These are phyloP conservation scores for Plantago ovata DNA, from an alignment of 257 asterid species.

Conservation along the genomic window DNA sequence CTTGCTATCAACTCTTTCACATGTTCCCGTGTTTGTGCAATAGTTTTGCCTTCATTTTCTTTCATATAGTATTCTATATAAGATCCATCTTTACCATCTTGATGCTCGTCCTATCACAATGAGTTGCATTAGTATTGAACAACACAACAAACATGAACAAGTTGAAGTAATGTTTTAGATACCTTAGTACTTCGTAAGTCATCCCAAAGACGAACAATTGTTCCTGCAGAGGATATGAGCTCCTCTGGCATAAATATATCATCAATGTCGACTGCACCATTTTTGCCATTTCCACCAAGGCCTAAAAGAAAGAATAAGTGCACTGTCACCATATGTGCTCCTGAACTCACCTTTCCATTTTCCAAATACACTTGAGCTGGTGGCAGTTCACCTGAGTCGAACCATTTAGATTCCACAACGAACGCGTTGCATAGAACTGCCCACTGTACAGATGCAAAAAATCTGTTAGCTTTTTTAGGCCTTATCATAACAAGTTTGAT, in stretches of 20 bases:
- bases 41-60: constrained; percentile 13
- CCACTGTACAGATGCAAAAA: not conserved
- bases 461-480: not conserved
- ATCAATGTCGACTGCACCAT: not conserved
- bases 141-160: not conserved
- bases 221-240: not conserved
- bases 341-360: constrained; percentile 45
- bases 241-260: not conserved
- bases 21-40: constrained; percentile 18
- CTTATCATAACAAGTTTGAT: no score
- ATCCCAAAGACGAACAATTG: constrained; percentile 13
- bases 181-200: constrained; percentile 14
- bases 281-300: not conserved
- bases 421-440: constrained; percentile 35
- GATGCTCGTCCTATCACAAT: constrained; percentile 31
- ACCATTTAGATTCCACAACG: constrained; percentile 48
- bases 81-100: constrained; percentile 35
- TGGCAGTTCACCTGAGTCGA: constrained; percentile 21
- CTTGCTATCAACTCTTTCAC: constrained; percentile 18
- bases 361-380: constrained; percentile 35
- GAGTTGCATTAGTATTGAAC: not conserved
- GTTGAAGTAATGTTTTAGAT: not conserved
- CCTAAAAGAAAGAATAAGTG: constrained; percentile 4
- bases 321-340: constrained; percentile 25
- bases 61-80: constrained; percentile 28